Evolutionary conservation across 768 basidiomycete genomes (phyloP).

Genomic region (Suillus brevipes): DNA sequence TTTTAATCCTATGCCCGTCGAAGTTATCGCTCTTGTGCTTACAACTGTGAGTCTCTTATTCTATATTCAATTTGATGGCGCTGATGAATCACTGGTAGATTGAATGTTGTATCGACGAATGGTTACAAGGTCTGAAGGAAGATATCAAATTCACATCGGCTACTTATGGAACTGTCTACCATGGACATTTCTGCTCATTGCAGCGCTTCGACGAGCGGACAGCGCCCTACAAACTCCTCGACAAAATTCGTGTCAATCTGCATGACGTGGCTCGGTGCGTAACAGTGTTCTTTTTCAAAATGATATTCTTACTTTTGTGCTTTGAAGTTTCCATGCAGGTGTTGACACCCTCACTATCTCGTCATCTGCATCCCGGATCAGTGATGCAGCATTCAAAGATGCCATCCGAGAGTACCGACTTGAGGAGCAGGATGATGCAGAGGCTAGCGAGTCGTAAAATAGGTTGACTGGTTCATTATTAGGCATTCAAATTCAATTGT

Average conservation of each 20-base stretch:
- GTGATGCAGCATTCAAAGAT: background rate
- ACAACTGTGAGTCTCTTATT: background rate
- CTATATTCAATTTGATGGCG: background rate
- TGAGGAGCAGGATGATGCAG: conserved; percentile 3
- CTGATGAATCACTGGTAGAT: conserved; percentile 10
- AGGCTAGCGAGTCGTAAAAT: background rate
- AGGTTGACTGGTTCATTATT: background rate
- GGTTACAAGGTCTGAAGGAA: conserved; percentile 10
- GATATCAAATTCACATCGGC: conserved; percentile 10
- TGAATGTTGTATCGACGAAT: conserved; percentile 16
- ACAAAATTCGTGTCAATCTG: background rate
- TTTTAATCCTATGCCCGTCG: conserved; percentile 24
- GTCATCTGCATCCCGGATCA: background rate
- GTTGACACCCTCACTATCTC: background rate
- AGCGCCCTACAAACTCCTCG: background rate
- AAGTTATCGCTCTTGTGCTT: conserved; percentile 9
- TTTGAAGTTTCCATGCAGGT: conserved; percentile 10
- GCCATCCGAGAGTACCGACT: background rate
- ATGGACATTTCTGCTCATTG: conserved; percentile 5
- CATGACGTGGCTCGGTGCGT: background rate
- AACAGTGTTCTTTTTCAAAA: too few relatives aligned
- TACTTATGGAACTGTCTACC: conserved; percentile 12
- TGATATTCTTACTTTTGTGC: background rate
- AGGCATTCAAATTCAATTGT: background rate
- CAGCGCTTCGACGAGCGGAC: background rate